A percentile compares a stretch with the other conserved stretches of the same genome.
Conservation (phyloP, 805 yeast species). For the Suhomyces sp. region DNA sequence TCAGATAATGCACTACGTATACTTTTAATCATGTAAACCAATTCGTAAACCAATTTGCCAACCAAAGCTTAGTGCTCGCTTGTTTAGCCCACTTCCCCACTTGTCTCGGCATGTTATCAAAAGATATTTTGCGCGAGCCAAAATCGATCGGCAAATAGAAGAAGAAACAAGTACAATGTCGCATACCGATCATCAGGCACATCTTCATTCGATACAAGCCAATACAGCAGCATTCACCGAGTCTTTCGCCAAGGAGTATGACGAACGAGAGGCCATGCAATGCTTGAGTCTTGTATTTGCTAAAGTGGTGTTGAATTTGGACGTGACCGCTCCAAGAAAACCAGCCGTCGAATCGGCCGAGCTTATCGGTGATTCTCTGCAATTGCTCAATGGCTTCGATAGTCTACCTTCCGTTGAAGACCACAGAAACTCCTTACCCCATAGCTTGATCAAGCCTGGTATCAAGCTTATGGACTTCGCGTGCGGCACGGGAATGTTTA, state of each 20-base stretch:
- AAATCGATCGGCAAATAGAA: not conserved
- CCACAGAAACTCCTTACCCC: constrained; percentile 7
- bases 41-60: too few species aligned
- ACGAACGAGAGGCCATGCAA: constrained; percentile 16
- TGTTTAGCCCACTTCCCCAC: too few species aligned
- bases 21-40: too few species aligned
- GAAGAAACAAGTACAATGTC: constrained; percentile 8
- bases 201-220: constrained; percentile 23
- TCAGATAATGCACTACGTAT: too few species aligned
- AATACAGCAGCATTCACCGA: constrained; percentile 18
- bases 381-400: constrained; percentile 10
- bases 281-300: constrained; percentile 17
- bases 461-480: constrained; percentile 38
- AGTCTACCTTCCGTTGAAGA: constrained; percentile 13
- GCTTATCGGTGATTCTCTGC: constrained; percentile 14
- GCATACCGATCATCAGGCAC: too few species aligned
- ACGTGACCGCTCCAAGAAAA: constrained; percentile 13
- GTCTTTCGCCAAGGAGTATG: constrained; percentile 19
- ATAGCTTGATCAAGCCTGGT: constrained; percentile 18
- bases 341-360: constrained; percentile 10
- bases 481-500: constrained; percentile 42
- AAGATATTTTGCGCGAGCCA: too few species aligned
- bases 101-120: too few species aligned
- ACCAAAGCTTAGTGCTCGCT: too few species aligned
- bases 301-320: constrained; percentile 19